Base-by-base conservation (phyloP, 345 rosid species). In the Linum tenue region DNA sequence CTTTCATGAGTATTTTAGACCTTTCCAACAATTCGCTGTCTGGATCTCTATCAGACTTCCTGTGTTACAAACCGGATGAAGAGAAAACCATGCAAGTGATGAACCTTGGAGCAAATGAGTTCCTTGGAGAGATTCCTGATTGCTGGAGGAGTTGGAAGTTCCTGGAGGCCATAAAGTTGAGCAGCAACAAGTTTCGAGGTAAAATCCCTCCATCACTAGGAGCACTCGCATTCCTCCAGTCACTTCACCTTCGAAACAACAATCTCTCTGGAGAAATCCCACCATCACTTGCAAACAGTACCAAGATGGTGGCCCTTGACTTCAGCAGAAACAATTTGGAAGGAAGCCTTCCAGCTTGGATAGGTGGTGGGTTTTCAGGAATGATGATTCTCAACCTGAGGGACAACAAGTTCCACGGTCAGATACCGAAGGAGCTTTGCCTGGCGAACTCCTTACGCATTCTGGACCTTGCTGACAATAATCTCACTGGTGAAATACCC, bases 21-120 rank as follows among this genome's bases (percentile, higher is more conserved):
- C 59, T 78, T 63, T 78, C 78, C 0, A 68, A 59, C 53, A 78
- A 78, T 38, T 67, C 65, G 0, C 66, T 75, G 1, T 63, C 67
- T 0, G 76, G 81, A 7, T 63, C 78, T 1, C 37, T 74, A 39
- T 69, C 58, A 2, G 10, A 9, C 11, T 31, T 72, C 3, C 38
- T 78, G 64, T 67, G 74, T 10, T 31, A 10, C 53, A 39, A 38
- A 4, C 63, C 44, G 31, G 35, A 63, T 3, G 48, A 43, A 36
- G 35, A 62, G 5, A 61, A 65, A 60, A 0, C 2, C 1, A 5
- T 67, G 37, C 6, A 51, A 16, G n/a, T 14, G 40, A 76, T 75
- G 31, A 68, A 56, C 12, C 61, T 78, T 16, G 68, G 59, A 10
- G 40, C 61, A 4, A 70, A 78, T 56, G 5, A 1, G 41, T 67